Evolutionary conservation across 2,329 filamentous ascomycete species (phyloP).

Genomic region (Pleurostoma richardsiae): DNA sequence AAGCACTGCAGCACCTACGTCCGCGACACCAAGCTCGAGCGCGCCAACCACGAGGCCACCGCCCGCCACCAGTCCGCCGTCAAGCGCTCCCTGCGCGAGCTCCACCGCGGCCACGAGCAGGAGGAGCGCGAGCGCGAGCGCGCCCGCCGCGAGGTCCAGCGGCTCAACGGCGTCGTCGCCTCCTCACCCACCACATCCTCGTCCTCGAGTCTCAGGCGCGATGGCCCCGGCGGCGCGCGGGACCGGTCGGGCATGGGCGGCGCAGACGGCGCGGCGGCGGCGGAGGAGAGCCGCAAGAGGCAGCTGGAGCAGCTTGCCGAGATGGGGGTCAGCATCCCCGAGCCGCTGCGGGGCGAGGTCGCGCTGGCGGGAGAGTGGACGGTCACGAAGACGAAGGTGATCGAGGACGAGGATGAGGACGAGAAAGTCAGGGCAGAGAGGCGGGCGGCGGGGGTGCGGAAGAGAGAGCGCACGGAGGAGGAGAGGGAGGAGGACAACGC

Average conservation of each 20-base stretch:
- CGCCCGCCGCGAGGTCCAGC: slow-evolving; percentile 78
- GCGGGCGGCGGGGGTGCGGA: slow-evolving; percentile 53
- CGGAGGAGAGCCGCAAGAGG: slow-evolving; percentile 65
- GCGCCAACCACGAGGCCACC: slow-evolving; percentile 82
- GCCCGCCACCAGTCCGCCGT: slow-evolving; percentile 78
- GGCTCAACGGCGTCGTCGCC: slow-evolving; percentile 70
- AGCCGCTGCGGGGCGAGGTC: slow-evolving; percentile 72
- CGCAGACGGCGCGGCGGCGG: slow-evolving; percentile 19
- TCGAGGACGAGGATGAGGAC: slow-evolving; percentile 38
- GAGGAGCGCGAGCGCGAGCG: slow-evolving; percentile 76
- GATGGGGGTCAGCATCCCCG: slow-evolving; percentile 80
- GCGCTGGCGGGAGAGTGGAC: slow-evolving; percentile 90
- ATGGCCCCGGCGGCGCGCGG: neutral
- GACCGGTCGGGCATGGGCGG: neutral
- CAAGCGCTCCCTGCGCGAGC: slow-evolving; percentile 82
- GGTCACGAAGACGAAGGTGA: slow-evolving; percentile 57
- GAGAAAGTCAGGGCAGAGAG: slow-evolving; percentile 34
- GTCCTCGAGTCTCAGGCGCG: slow-evolving; percentile 17
- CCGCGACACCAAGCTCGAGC: slow-evolving; percentile 87
- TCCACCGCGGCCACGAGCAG: slow-evolving; percentile 79
- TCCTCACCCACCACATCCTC: slow-evolving; percentile 29
- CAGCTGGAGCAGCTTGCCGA: slow-evolving; percentile 86
- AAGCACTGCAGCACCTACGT: slow-evolving; percentile 92
- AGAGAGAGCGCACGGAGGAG: slow-evolving; percentile 56
- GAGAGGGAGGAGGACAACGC: slow-evolving; percentile 57